A percentile compares a stretch with the other conserved stretches of the same genome.
These are phyloP conservation scores for Phytophthora pinifolia DNA, from an alignment of 352 stramenopile genomes.

Conservation along the genomic window DNA sequence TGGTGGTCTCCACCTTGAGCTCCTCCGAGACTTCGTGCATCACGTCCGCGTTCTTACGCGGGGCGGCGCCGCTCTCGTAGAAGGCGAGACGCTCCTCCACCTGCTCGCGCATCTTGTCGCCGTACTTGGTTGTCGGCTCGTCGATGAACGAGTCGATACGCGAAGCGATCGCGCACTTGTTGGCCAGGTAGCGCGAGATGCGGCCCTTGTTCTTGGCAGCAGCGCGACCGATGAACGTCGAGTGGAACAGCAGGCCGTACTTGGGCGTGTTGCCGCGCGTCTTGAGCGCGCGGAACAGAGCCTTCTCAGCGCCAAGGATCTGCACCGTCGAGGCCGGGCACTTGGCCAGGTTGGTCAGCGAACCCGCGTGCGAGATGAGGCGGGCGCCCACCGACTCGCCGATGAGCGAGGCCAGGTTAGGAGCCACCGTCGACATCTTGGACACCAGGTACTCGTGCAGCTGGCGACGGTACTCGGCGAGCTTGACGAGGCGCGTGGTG, in stretches of 20 bases:
- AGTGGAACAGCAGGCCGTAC: conserved; percentile 99
- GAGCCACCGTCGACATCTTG: conserved; percentile 98
- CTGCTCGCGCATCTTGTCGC: conserved; percentile 98
- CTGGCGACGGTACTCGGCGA: conserved; percentile 98
- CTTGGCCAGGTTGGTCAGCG: conserved; percentile 99
- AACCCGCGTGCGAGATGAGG: conserved; percentile 99
- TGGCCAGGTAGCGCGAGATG: conserved; percentile 99
- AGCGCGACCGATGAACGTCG: conserved; percentile 98
- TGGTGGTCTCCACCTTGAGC: conserved; percentile 69
- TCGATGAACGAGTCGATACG: conserved; percentile 99
- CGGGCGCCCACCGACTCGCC: conserved; percentile 98
- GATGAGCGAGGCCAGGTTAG: conserved; percentile 98
- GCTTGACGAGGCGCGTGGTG: conserved; percentile 97
- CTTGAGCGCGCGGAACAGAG: conserved; percentile 99
- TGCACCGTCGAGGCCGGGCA: conserved; percentile 99
- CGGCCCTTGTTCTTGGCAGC: conserved; percentile 99
- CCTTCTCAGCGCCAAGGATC: conserved; percentile 99
- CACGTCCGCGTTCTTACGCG: conserved; percentile 98
- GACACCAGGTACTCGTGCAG: conserved; percentile 94
- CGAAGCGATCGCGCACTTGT: conserved; percentile 99
- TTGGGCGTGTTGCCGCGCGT: conserved; percentile 99
- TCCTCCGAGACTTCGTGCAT: conserved; percentile 96
- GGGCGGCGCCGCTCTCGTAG: conserved; percentile 98
- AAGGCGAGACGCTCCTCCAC: conserved; percentile 99
- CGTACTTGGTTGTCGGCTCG: conserved; percentile 95